Percentiles rank a stretch among this genome's conserved stretches.
phyloP scores from a whole-genome alignment of 2,329 filamentous ascomycete genomes.

The Epichloe typhina region DNA sequence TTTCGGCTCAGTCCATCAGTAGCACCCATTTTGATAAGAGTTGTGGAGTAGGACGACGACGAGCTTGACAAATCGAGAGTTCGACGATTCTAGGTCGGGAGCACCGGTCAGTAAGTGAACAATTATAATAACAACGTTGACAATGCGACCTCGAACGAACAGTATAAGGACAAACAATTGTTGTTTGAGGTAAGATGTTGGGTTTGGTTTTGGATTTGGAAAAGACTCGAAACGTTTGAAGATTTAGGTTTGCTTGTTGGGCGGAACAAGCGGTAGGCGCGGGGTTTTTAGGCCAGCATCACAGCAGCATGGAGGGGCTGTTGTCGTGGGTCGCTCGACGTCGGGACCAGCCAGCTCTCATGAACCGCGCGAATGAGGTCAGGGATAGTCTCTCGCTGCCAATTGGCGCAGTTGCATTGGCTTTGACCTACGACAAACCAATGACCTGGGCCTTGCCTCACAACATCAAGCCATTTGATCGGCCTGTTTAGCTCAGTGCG shows the following conservation, averaged over 20 bases:
- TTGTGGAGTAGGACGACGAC: neutral
- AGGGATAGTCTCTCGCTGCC: constrained; percentile 1
- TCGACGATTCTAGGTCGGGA: neutral
- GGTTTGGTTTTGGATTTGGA: neutral
- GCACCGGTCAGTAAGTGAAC: neutral
- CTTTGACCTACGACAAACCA: neutral
- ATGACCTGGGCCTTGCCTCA: neutral
- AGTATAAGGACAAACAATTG: neutral
- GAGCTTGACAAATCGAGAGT: neutral
- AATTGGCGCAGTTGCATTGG: constrained; percentile 2
- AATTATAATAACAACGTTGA: neutral
- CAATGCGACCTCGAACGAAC: neutral
- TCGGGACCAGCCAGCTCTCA: neutral
- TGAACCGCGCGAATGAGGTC: neutral
- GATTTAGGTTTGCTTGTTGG: neutral
- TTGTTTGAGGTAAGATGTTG: neutral
- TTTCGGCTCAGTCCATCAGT: constrained; percentile 35
- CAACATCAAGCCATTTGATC: constrained; percentile 3
- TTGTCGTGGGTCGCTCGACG: constrained; percentile 1
- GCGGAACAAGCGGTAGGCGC: neutral
- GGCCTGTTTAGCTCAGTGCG: constrained; percentile 2
- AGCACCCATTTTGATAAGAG: constrained; percentile 20
- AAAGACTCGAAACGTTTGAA: neutral
- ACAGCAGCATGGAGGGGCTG: constrained; percentile 1
- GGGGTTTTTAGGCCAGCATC: constrained; percentile 3